Evolutionary conservation across 352 stramenopile genomes (phyloP), one percentile per base, ranked within the genome.

Genomic region (Aphanomyces invadans): DNA sequence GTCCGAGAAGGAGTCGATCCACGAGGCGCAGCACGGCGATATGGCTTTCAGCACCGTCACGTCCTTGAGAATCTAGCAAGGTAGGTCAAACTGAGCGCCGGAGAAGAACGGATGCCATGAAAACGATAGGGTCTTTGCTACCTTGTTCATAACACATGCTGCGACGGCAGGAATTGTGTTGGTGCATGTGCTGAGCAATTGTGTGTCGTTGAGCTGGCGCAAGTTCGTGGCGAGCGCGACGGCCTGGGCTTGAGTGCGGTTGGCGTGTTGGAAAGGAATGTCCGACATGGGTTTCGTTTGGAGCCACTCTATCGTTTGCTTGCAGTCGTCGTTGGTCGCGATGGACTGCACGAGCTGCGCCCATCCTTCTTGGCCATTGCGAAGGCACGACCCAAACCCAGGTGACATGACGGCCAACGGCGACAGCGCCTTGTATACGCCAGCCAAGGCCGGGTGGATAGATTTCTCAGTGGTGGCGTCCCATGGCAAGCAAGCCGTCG

Each of bases 401-500:
- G 49, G 49, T n/a, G 49, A 57, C 49, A 32, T 39, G 25, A 57
- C 49, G 9, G 49, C 49, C 17, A 57, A 26, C 23, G 49, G 49
- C 19, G 49, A 57, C 17, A 57, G 49, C 49, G 49, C 29, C 29
- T 32, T 57, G 29, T 57, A 57, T 1, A 57, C 7, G 19, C 25
- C 49, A n/a, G 44, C 19, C 12, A 52, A 5, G 44, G 21, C 4
- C 9, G 44, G 44, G 19, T 52, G 12, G 44, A 25, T 52, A 19
- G 21, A 9, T 25, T n/a, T 52, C 12, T n/a, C 21, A 19, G 9
- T 19, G 10, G 44, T 52, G 44, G 21, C 44, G 44, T 52, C 44
- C 44, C 44, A 52, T 52, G 12, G 12, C 12, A 25, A 25, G 19
- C 44, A 52, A 19, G n/a, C n/a, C n/a, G n/a, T n/a, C n/a, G n/a